Conservation (phyloP, 2,329 filamentous ascomycete species). For the Geosmithia flava region DNA sequence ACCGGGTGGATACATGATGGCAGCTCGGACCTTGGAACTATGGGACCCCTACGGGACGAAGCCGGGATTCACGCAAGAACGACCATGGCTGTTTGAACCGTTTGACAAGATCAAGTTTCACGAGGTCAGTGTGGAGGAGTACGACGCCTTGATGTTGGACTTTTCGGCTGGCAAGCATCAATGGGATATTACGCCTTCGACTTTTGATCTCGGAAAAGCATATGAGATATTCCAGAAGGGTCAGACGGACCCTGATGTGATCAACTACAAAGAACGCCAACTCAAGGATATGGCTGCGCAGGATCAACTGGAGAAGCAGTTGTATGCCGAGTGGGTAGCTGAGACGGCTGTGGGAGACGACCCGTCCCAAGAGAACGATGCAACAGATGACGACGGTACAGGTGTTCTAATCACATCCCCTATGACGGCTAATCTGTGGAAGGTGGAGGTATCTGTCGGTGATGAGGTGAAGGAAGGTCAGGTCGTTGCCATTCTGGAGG, state of each 20-base stretch:
- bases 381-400: constrained; percentile 9
- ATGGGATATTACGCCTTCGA: constrained; percentile 11
- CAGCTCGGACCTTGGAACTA: constrained; percentile 13
- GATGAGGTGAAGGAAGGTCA: constrained; percentile 27
- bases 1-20: constrained; percentile 21
- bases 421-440: constrained; percentile 41
- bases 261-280: constrained; percentile 8
- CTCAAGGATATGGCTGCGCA: constrained; percentile 7
- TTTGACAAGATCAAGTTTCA: constrained; percentile 18
- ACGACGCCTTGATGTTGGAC: constrained; percentile 10
- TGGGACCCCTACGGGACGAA: constrained; percentile 18
- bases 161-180: constrained; percentile 15
- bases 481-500: constrained; percentile 33
- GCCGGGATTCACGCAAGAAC: constrained; percentile 11
- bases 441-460: constrained; percentile 29
- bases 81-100: constrained; percentile 21
- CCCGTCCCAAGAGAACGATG: constrained; percentile 4
- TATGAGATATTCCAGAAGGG: constrained; percentile 7
- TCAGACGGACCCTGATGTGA: constrained; percentile 7
- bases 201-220: constrained; percentile 16
- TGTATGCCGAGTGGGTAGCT: constrained; percentile 16
- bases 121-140: constrained; percentile 15
- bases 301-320: constrained; percentile 11
- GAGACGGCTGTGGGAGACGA: constrained; percentile 6
- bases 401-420: constrained; percentile 24